Conservation (phyloP, 345 rosid genomes). For the Euphorbia pulcherrima region DNA sequence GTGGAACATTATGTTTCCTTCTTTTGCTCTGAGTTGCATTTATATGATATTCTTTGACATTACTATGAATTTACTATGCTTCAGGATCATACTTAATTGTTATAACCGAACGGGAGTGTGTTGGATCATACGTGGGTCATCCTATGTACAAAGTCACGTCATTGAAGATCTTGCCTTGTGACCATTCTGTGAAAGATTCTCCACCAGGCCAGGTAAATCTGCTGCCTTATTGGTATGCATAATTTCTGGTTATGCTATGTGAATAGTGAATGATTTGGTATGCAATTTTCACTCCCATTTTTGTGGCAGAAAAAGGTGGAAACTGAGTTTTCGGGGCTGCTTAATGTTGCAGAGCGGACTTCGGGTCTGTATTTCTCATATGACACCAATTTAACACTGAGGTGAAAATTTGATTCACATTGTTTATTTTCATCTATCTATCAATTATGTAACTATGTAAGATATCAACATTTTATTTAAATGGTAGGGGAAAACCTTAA, state of each 20-base stretch:
- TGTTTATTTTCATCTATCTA: neutral
- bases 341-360: constrained; percentile 68
- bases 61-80: neutral
- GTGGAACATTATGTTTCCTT: neutral
- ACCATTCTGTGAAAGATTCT: constrained; percentile 66
- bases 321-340: constrained; percentile 65
- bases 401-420: constrained; percentile 36
- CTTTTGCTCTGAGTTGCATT: neutral
- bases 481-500: neutral
- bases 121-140: constrained; percentile 78
- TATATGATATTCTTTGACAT: neutral
- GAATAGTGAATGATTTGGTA: constrained; percentile 9
- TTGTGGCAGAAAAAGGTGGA: constrained; percentile 76
- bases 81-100: constrained; percentile 83
- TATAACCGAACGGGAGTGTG: constrained; percentile 69
- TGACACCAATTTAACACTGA: constrained; percentile 77
- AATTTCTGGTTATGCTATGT: neutral
- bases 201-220: constrained; percentile 67
- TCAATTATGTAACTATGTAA: neutral
- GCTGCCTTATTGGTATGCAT: constrained; percentile 2
- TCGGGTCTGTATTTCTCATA: constrained; percentile 84
- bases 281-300: constrained; percentile 1
- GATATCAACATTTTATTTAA: neutral
- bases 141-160: constrained; percentile 71
- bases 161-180: constrained; percentile 82